phyloP scores from a whole-genome alignment of 139 green algal genomes.

The Desmodesmus armatus region DNA sequence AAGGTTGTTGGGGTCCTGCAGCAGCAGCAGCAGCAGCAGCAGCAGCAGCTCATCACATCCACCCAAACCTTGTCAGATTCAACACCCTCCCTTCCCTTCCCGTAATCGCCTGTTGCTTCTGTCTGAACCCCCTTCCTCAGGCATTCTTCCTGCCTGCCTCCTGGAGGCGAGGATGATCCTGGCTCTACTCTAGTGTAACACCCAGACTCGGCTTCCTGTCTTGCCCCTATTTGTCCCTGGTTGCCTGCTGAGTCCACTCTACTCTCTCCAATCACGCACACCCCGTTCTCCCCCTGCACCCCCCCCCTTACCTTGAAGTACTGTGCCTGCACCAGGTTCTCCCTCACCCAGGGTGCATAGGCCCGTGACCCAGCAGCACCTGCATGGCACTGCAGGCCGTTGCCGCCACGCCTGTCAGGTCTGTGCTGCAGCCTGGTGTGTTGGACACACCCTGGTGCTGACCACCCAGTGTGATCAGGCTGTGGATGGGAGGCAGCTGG shows the following conservation, averaged over 20 bases:
- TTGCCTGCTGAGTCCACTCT: no score
- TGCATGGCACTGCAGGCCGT: slow-evolving; percentile 43
- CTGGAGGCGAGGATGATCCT: no score
- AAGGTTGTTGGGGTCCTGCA: slow-evolving; percentile 75
- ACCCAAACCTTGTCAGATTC: no score
- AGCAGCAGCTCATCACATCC: not conserved
- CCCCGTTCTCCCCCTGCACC: no score
- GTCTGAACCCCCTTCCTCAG: no score
- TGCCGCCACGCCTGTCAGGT: slow-evolving; percentile 13
- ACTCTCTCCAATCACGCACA: no score
- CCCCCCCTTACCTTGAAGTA: slow-evolving; percentile 60
- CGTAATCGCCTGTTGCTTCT: no score
- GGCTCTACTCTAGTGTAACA: no score
- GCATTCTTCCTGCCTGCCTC: no score
- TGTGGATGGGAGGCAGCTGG: slow-evolving; percentile 66
- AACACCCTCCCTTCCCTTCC: no score
- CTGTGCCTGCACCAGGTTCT: slow-evolving; percentile 87
- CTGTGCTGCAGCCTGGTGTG: slow-evolving; percentile 70
- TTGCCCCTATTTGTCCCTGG: no score
- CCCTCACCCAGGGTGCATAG: slow-evolving; percentile 77
- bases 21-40: not conserved
- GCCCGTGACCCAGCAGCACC: slow-evolving; percentile 70
- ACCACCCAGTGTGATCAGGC: slow-evolving; percentile 85
- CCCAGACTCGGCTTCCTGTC: no score
- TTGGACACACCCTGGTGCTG: slow-evolving; percentile 89